Evolutionary conservation across 1,284 basidiomycete species (phyloP).

Genomic region (Cryptococcus jaspeensis): DNA sequence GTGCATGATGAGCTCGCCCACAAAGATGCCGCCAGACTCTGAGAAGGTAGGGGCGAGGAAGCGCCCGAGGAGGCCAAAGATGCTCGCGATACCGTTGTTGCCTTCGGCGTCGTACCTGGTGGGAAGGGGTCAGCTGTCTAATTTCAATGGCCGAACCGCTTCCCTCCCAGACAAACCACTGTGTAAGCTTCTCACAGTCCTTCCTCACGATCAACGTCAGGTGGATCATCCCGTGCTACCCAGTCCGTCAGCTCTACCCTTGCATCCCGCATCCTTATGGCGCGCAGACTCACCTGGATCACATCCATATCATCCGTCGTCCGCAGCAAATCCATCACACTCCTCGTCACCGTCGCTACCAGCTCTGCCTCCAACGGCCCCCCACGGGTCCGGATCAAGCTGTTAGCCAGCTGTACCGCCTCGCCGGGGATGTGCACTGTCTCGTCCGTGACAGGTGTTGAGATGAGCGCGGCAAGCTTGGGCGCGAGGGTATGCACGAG

Average conservation of each 20-base stretch:
- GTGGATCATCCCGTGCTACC: constrained; percentile 74
- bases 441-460: constrained; percentile 59
- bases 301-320: constrained; percentile 77
- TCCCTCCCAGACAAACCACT: constrained; percentile 61
- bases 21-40: constrained; percentile 82
- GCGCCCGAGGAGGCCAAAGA: constrained; percentile 71
- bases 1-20: constrained; percentile 93
- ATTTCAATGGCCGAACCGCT: too few relatives aligned
- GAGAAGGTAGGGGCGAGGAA: constrained; percentile 63
- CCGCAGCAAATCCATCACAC: constrained; percentile 67
- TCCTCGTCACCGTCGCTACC: constrained; percentile 69
- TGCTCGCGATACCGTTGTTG: constrained; percentile 69
- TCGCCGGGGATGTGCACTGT: constrained; percentile 67
- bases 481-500: constrained; percentile 74
- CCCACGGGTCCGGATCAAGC: constrained; percentile 64
- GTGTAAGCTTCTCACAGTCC: constrained; percentile 73
- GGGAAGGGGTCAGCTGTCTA: background rate
- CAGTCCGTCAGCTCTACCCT: background rate
- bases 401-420: constrained; percentile 75
- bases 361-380: constrained; percentile 71
- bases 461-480: constrained; percentile 65
- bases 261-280: background rate
- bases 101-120: constrained; percentile 60
- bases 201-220: constrained; percentile 83
- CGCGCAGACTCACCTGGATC: constrained; percentile 68